Evolutionary conservation across 805 yeast genomes (phyloP), one percentile per base, ranked within the genome.

Genomic region (Saturnispora silvae): DNA sequence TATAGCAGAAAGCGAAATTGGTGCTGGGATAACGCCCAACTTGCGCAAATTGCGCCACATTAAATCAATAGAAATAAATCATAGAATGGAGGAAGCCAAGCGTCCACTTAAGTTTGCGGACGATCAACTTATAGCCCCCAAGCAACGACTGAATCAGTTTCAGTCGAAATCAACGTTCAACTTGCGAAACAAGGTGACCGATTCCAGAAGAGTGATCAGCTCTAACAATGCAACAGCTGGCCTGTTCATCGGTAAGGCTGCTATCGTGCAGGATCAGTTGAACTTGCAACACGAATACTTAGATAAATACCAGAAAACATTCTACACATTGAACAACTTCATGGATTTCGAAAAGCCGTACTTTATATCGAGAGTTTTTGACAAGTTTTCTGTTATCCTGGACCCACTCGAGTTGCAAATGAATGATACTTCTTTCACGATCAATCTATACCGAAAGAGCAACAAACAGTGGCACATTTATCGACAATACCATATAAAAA

Each of bases 331-430:
- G 7, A 64, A 60, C 35, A 46, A 51, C 8, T 46, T 47, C 11
- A 38, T 51, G 28, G 38, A 51, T 11, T 42, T 45, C 0, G 50
- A 48, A 9, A 33, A 46, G 3, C 51, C 61, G 5, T 57, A 63
- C 33, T 60, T 59, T 35, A 52, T 65, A 3, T 63, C 68, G 37
- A 60, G 65, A 35, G 44, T 55, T 1, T 47, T 47, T 16, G 35
- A 47, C 3, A 34, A 51, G 5, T 49, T 58, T 9, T 41, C 56
- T 17, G 51, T 56, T 14, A 5, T 56, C 3, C 34, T 30, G 11
- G 59, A 56, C 27, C 55, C 52, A 3, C 15, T 55, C 15, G 46
- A 45, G 26, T 41, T 56, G 14, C 31, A 31, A 4, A 20, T 50
- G 13, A 47, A 43, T 13, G 24, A 37, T 8, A 53, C 47, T 10